phyloP scores from a whole-genome alignment of 305 asterid species.

The Caryopteris hybrid region DNA sequence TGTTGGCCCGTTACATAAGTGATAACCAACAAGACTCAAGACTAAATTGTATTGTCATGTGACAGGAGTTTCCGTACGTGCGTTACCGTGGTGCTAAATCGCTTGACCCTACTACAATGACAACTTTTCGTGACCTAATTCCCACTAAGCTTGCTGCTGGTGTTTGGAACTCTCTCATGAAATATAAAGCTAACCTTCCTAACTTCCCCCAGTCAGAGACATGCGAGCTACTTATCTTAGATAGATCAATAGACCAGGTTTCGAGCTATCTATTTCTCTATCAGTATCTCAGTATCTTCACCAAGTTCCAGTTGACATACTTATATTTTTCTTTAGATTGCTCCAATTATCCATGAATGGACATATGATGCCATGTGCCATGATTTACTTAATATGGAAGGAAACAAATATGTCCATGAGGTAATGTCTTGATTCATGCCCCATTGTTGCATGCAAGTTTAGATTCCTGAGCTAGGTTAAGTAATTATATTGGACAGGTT shows the following conservation, averaged over 20 bases:
- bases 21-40: neutral
- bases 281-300: neutral
- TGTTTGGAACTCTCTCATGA: constrained; percentile 88
- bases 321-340: constrained; percentile 49
- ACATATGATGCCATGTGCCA: constrained; percentile 99
- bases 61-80: constrained; percentile 93
- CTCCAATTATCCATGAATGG: constrained; percentile 99
- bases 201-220: constrained; percentile 93
- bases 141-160: constrained; percentile 98
- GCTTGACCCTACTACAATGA: constrained; percentile 90
- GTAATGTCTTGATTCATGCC: constrained; percentile 34
- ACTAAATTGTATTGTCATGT: constrained; percentile 21
- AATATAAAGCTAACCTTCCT: constrained; percentile 76
- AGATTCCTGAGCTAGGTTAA: constrained; percentile 12
- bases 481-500: constrained; percentile 52
- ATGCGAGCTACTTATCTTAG: constrained; percentile 93
- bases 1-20: constrained; percentile 2
- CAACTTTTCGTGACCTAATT: constrained; percentile 90
- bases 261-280: constrained; percentile 7
- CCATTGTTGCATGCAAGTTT: constrained; percentile 9
- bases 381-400: constrained; percentile 93
- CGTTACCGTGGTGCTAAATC: constrained; percentile 96
- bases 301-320: constrained; percentile 1
- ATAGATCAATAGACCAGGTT: constrained; percentile 98
- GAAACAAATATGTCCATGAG: constrained; percentile 95